phyloP scores from a whole-genome alignment of 139 green algal genomes.

The Chlorella sp. region DNA sequence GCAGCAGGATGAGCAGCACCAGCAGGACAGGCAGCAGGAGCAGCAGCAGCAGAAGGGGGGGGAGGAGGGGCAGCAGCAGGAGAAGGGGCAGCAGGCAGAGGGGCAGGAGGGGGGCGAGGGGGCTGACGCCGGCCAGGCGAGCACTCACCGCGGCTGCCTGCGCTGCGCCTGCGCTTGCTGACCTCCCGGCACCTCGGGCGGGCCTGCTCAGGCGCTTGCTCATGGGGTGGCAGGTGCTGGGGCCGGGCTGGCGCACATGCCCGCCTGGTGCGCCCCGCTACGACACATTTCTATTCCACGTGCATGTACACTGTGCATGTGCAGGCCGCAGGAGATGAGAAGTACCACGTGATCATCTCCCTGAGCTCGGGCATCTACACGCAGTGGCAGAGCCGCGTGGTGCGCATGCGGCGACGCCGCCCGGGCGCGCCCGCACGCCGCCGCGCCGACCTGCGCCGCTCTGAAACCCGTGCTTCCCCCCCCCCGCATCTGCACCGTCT shows the following conservation, averaged over 20 bases:
- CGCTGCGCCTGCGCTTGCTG: background rate
- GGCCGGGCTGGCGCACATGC: too few species aligned
- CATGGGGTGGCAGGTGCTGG: too few species aligned
- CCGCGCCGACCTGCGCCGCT: background rate
- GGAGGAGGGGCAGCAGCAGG: background rate
- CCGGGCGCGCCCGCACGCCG: background rate
- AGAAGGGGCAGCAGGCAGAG: background rate
- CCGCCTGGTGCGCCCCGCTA: too few species aligned
- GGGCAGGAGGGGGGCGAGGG: background rate
- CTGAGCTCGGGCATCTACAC: conserved; percentile 38
- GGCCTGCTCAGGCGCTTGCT: too few species aligned
- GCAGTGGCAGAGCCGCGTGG: conserved; percentile 65
- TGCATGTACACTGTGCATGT: too few species aligned
- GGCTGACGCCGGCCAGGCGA: background rate
- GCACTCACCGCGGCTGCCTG: background rate
- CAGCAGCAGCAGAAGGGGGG: background rate
- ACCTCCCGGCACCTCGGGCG: too few species aligned
- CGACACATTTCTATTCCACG: too few species aligned
- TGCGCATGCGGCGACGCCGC: background rate
- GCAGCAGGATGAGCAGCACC: too few species aligned
- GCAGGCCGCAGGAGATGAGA: conserved; percentile 4
- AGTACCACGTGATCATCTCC: conserved; percentile 56
- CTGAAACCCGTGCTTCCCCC: too few species aligned
- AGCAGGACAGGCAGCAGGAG: background rate
- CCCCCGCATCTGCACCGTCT: background rate